Evolutionary conservation across 2,329 filamentous ascomycete species (phyloP).

Genomic region (Botryosphaeria dothidea): DNA sequence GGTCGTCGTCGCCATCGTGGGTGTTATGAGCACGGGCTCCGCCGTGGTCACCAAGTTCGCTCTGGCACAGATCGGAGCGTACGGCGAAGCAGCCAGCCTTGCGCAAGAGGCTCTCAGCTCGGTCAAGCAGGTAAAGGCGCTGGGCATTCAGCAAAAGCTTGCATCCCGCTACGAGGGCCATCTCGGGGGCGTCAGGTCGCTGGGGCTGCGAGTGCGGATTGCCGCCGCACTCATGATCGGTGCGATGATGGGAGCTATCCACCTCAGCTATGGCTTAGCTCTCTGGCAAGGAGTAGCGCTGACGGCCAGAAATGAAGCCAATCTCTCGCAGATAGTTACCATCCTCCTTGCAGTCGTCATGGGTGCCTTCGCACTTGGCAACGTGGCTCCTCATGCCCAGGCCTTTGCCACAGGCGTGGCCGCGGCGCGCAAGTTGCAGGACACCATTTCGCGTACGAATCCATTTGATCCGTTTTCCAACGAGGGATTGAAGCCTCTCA

Average conservation of each 20-base stretch:
- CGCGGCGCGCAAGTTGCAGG: background rate
- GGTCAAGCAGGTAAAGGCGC: background rate
- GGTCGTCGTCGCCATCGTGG: background rate
- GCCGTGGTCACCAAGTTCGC: background rate
- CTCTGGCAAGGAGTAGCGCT: background rate
- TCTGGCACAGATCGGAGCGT: background rate
- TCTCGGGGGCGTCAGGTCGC: background rate
- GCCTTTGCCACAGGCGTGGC: background rate
- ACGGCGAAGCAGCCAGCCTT: background rate
- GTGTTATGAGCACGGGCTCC: background rate
- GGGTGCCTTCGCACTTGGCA: background rate
- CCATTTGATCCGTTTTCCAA: background rate
- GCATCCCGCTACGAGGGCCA: background rate
- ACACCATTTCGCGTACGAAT: background rate
- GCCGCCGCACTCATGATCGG: background rate
- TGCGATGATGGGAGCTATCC: background rate
- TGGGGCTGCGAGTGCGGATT: background rate
- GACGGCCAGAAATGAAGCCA: background rate
- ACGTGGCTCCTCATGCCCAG: background rate
- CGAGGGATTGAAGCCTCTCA: background rate
- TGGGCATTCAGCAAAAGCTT: background rate
- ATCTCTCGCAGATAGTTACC: background rate
- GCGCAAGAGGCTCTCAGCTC: background rate
- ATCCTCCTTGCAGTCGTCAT: background rate
- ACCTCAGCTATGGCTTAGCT: background rate